A percentile compares a stretch with the other conserved stretches of the same genome.
Conservation (phyloP, 495 filamentous ascomycete species). For the Parmelia sp. region DNA sequence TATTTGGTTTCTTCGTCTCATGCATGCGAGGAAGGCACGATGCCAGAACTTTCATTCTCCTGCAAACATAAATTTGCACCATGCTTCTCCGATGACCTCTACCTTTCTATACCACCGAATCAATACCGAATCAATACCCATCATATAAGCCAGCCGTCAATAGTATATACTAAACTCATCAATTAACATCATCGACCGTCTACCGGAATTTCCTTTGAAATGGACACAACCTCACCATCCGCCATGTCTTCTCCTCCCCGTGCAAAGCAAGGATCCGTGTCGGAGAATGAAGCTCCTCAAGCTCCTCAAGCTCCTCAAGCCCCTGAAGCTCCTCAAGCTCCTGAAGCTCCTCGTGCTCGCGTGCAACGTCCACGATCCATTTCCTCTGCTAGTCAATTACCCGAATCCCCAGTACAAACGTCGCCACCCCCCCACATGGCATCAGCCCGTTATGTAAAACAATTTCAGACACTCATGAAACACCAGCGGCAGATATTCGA, state of each 20-base stretch:
- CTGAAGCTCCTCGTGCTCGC: too few relatives aligned
- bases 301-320: too few relatives aligned
- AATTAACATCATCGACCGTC: background rate
- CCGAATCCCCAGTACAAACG: conserved; percentile 7
- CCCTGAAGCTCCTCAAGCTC: background rate
- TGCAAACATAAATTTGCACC: too few relatives aligned
- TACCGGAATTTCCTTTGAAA: background rate
- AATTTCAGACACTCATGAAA: conserved; percentile 22
- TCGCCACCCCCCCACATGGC: conserved; percentile 8
- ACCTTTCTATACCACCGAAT: background rate
- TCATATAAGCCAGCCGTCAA: background rate
- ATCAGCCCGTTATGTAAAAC: conserved; percentile 21
- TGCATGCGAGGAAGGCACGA: too few relatives aligned
- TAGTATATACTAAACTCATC: background rate
- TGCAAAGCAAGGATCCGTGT: background rate
- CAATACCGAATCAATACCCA: too few relatives aligned
- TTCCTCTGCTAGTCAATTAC: conserved; percentile 15
- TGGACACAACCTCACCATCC: background rate
- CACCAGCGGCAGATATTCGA: conserved; percentile 21
- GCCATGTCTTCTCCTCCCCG: background rate
- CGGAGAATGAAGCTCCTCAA: conserved; percentile 6
- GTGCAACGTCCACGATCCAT: conserved; percentile 10
- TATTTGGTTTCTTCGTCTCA: too few relatives aligned
- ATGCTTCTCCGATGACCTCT: conserved; percentile 1
- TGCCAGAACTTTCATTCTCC: too few relatives aligned